Base-by-base conservation (phyloP, 2,329 filamentous ascomycete genomes). In the Cadophora sp. region DNA sequence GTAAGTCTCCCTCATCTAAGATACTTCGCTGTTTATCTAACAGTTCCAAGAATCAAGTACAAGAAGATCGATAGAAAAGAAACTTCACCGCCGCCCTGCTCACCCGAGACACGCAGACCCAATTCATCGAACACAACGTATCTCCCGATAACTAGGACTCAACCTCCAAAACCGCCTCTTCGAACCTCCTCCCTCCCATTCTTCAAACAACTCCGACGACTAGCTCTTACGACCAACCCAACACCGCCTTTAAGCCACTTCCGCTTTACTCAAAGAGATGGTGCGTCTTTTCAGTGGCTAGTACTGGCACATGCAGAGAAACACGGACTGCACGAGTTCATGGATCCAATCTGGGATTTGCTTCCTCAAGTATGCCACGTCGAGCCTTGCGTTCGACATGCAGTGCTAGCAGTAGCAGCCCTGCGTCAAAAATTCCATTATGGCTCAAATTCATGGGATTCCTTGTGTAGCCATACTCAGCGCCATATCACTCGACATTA, bases 91-190 rank as follows among this genome's bases (percentile, higher is more conserved):
- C 3, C 47, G 18, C n/a, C 22, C 41, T n/a, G 41, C 45, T 56
- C 22, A 6, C 30, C 36, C 36, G 53, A 58, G 9, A 18, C 30
- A 4, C 4, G 18, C 27, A n/a, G 11, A 24, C 22, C 48, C 14
- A 20, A 63, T 43, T 30, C 20, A 45, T 39, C 41, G 39, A n/a
- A 24, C 8, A 11, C 60, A 7, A 47, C 16, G 14, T 64, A 59
- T 27, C 61, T 67, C n/a, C 65, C 65, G 1, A 64, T 64, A 27
- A 51, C 56, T 9, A 56, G 50, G 59, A 43, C 66, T 1, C 53
- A 62, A 16, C 64, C 64, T 33, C 70, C 70, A 30, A 68, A 33
- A n/a, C 67, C 68, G 14, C 70, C 70, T 47, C 56, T 47, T 13
- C 47, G 70, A 20, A 65, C 64, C 0, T 68, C 70, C 2, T 70